Base-by-base conservation (phyloP, 345 rosid genomes). In the Carallia pectinifolia region DNA sequence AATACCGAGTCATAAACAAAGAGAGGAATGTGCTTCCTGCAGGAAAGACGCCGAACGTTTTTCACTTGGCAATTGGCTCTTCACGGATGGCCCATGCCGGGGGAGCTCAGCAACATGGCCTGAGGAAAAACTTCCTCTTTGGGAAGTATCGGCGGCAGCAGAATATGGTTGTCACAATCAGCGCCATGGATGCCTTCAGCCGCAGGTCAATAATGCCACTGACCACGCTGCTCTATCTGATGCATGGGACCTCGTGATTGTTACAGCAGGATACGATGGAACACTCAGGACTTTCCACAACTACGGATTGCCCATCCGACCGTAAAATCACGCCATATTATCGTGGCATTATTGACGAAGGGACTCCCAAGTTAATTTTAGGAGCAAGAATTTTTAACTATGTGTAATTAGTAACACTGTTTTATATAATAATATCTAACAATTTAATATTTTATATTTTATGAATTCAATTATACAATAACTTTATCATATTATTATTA, bases 71-170 rank as follows among this genome's bases (percentile, higher is more conserved):
- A 81, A 72, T 66, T 87, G 88, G 85, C 84, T 85, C 71, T 83
- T 86, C 53, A 74, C 66, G 31, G 91, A 89, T 3, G 81, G 90
- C 1, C 74, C 83, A 0, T 76, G 82, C 79, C 84, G 83, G 60
- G 87, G 81, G 0, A 48, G 82, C 39, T 77, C 86, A 0, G 87
- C 94, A 19, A 94, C 97, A 36, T 94, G 98, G 98, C 98, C 98
- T 0, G 98, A 82, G 80, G 98, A 94, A 81, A 87, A 84, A 68
- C 93, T 94, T 61, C 89, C 82, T 15, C 36, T 29, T 53, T 76
- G 85, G 82, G 85, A 80, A 52, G 63, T 52, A 40, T 18, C 78
- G 27, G 19, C 36, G 19, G 19, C 36, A 12, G 40, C 23, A 33
- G 80, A 58, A 17, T 72, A 18, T 6, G 70, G 65, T n/a, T 13